Evolutionary conservation across 179 eudicot genomes (phyloP).

Genomic region (Carnegiea gigantea): DNA sequence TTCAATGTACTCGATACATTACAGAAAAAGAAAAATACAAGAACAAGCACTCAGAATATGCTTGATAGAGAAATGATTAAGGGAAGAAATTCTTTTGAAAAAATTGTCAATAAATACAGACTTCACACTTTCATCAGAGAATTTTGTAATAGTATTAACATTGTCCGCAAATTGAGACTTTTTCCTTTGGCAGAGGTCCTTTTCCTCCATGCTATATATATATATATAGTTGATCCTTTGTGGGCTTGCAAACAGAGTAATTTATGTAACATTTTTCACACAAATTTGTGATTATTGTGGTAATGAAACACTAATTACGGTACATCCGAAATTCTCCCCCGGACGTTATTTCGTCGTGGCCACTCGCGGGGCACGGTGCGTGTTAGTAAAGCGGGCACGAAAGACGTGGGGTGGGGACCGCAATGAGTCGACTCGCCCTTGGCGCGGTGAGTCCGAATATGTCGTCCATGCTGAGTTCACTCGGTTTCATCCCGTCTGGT

Average conservation of each 20-base stretch:
- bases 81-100: no score
- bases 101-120: no score
- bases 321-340: not conserved
- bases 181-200: no score
- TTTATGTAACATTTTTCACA: not conserved
- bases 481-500: slow-evolving; percentile 67
- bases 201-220: no score
- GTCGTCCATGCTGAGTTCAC: slow-evolving; percentile 46
- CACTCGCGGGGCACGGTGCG: not conserved
- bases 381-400: slow-evolving; percentile 37
- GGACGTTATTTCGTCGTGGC: not conserved
- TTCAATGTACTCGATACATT: no score
- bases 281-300: not conserved
- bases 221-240: no score
- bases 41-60: no score
- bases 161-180: no score
- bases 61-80: no score
- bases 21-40: no score
- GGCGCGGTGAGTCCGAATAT: slow-evolving; percentile 72
- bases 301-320: not conserved
- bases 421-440: slow-evolving; percentile 49
- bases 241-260: not conserved
- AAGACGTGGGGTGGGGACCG: slow-evolving; percentile 55
- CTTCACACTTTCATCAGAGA: no score
- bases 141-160: no score